phyloP scores from a whole-genome alignment of 1,284 basidiomycete species.

The Ceratobasidium theobromae region DNA sequence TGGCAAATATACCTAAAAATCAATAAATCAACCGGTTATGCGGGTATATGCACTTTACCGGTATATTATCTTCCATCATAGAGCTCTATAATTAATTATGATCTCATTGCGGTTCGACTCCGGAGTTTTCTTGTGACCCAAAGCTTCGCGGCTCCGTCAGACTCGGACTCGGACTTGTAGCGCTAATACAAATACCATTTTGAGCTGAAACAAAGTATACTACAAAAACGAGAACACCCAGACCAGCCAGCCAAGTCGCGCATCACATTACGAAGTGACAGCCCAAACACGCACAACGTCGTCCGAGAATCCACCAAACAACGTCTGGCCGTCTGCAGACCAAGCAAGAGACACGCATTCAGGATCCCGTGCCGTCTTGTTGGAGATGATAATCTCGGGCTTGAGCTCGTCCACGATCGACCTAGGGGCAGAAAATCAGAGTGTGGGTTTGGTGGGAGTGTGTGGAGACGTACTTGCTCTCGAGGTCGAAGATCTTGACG shows the following conservation, averaged over 20 bases:
- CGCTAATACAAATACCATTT: constrained; percentile 28
- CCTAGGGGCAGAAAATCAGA: constrained; percentile 50
- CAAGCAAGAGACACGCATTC: constrained; percentile 98
- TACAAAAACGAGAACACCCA: constrained; percentile 11
- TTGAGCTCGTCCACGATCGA: constrained; percentile 99
- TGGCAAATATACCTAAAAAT: too few species aligned
- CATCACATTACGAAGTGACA: constrained; percentile 48
- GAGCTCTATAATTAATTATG: too few species aligned
- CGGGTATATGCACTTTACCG: too few species aligned
- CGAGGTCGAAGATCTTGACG: constrained; percentile 99
- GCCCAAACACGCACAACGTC: constrained; percentile 91
- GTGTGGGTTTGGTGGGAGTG: background rate
- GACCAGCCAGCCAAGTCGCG: constrained; percentile 10
- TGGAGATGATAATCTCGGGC: constrained; percentile 82
- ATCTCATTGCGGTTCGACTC: too few species aligned
- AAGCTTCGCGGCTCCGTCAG: too few species aligned
- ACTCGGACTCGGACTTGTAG: too few species aligned
- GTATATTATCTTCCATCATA: too few species aligned
- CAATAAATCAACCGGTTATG: too few species aligned
- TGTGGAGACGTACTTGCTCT: constrained; percentile 80
- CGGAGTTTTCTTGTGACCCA: too few species aligned
- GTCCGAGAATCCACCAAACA: constrained; percentile 95
- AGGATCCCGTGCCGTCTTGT: constrained; percentile 80
- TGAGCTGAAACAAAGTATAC: constrained; percentile 29
- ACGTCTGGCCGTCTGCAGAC: constrained; percentile 97